phyloP scores from a whole-genome alignment of 257 asterid genomes.

The Verbascum thapsus region DNA sequence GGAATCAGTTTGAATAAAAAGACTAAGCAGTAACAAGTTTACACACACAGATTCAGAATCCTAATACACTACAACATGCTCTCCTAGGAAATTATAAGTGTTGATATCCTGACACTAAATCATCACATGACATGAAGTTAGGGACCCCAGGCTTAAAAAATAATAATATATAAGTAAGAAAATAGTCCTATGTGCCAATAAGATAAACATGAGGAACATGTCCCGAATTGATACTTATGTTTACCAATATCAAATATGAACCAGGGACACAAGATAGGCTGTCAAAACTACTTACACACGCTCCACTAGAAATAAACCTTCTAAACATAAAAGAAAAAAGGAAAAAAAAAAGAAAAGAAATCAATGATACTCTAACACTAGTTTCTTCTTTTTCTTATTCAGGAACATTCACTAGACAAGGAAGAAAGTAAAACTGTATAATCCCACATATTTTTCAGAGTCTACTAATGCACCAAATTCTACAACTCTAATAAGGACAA shows the following conservation, averaged over 20 bases:
- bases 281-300: constrained; percentile 9
- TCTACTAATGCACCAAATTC: constrained; percentile 10
- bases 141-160: constrained; percentile 5
- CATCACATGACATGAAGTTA: constrained; percentile 10
- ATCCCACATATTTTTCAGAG: constrained; percentile 1
- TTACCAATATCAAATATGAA: neutral
- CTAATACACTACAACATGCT: neutral
- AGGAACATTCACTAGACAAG: neutral
- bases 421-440: neutral
- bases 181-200: neutral
- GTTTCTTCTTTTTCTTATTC: neutral
- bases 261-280: neutral
- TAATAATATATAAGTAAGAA: neutral
- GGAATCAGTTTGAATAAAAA: constrained; percentile 2
- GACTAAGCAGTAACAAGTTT: neutral
- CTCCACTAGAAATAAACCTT: constrained; percentile 5
- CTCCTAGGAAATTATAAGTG: constrained; percentile 3
- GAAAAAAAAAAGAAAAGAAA: no score
- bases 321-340: constrained; percentile 20
- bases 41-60: neutral
- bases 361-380: constrained; percentile 24
- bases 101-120: constrained; percentile 9
- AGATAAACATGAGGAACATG: neutral
- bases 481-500: neutral
- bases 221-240: neutral